Evolutionary conservation across 805 yeast species (phyloP).

Genomic region (Kluyveromyces nonfermentans): DNA sequence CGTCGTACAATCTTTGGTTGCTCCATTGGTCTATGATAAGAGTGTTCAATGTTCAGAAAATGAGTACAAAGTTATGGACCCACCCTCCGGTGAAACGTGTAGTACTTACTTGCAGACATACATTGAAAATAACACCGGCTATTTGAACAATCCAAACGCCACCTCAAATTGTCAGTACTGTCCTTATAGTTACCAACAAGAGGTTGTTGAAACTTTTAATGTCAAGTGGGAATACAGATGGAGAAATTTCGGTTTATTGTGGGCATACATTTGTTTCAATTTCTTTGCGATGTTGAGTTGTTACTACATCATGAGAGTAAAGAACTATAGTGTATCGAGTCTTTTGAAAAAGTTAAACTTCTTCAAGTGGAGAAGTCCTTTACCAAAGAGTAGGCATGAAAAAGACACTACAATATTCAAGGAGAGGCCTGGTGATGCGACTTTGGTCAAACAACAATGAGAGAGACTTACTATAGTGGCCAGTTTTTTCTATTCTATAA

Average conservation of each 20-base stretch:
- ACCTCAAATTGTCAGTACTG: constrained; percentile 57
- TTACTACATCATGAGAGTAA: constrained; percentile 32
- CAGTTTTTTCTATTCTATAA: neutral
- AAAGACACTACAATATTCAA: constrained; percentile 36
- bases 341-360: constrained; percentile 22
- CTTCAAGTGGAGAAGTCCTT: constrained; percentile 28
- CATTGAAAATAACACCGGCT: constrained; percentile 34
- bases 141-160: constrained; percentile 34
- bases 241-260: constrained; percentile 56
- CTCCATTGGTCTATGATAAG: constrained; percentile 33
- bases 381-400: constrained; percentile 39
- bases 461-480: neutral
- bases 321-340: constrained; percentile 28
- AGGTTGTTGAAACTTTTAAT: constrained; percentile 40
- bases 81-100: constrained; percentile 43
- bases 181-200: constrained; percentile 46
- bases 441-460: constrained; percentile 20
- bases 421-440: constrained; percentile 33
- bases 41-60: constrained; percentile 29
- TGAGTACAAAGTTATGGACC: constrained; percentile 33
- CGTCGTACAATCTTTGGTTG: constrained; percentile 36
- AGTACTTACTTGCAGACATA: constrained; percentile 33
- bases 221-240: constrained; percentile 42
- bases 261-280: constrained; percentile 36
- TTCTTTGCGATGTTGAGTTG: constrained; percentile 31